Base-by-base conservation (phyloP, 306 rosid genomes). In the Luffa acutangula region DNA sequence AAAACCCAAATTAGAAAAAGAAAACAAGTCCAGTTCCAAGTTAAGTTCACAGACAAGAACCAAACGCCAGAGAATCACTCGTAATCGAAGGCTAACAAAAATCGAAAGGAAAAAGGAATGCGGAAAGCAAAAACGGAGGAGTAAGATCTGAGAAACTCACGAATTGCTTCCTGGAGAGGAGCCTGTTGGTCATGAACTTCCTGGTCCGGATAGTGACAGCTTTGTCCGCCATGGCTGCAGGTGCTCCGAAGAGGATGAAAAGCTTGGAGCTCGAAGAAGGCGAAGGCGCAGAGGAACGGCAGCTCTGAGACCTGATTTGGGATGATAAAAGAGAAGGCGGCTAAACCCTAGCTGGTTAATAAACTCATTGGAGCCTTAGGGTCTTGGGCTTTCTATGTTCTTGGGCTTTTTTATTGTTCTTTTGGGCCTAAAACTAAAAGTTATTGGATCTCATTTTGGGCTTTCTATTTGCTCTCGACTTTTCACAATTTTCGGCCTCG, bases 181-280 rank as follows among this genome's bases (percentile, higher is more conserved):
- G 97, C 60, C 98, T 82, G 84, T 94, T 94, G 25, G 98, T 92
- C 96, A 94, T 91, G 84, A 94, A 94, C 84, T 94, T 94, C 33
- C 96, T 76, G 67, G 98, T 94, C 21, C 98, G 88, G 56, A 94
- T 91, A 7, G 97, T 92, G 2, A 94, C 97, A 0, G 97, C 94
- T 81, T 94, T 94, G 51, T 94, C 96, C 79, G 96, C 98, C 98
- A 94, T 94, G 67, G 4, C 79, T 84, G 62, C 0, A 11, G 21
- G 6, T 9, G 82, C 76, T 45, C 53, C 77, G 59, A 52, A 33
- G 63, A 33, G 8, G 31, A 49, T 33, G 78, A 17, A 2, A 52
- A n/a, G 18, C 31, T 31, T 34, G 58, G 7, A 51, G 60, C 45
- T 33, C 48, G 15, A 52, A 53, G 34, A 18, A 67, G 20, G 46